Base-by-base conservation (phyloP, 805 yeast genomes). In the Ogataea allantospora region DNA sequence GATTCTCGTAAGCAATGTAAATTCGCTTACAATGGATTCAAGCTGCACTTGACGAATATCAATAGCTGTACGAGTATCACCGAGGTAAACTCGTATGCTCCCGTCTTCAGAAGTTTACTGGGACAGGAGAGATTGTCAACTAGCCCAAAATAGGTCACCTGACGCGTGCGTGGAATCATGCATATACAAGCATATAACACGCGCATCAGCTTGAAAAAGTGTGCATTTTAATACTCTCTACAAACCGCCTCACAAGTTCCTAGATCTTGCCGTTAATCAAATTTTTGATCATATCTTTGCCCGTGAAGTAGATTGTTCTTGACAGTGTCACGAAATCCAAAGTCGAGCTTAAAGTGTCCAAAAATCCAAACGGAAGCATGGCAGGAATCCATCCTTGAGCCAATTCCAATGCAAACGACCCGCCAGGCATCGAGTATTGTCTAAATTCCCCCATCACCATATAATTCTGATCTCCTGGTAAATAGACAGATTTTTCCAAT, bases 361-460 rank as follows among this genome's bases (percentile, higher is more conserved):
- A 67, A 65, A 91, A 79, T 0, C 99, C 99, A 60, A 93, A 93
- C 14, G 98, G 98, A 44, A 93, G 72, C 99, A 93, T 93, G 28
- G 91, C 82, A 23, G 99, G 98, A 49, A 93, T 87, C 95, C 96
- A 93, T 43, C 99, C 99, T 68, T 91, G 98, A 6, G 99, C 99
- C 55, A 91, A 73, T 62, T 93, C 99, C 48, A 93, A 68, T 8
- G 99, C 96, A 64, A 80, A 93, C 0, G 85, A 71, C 24, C 83
- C 95, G 20, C 75, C 62, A 2, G 86, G 83, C 95, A 93, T 87
- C 18, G 78, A 51, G 62, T 93, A 93, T 65, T 93, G 99, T 65
- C 86, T 88, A 51, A 77, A 75, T 29, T 60, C 47, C 23, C 96
- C 96, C 58, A 77, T 83, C 27, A 54, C 60, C 59, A 91, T 71